Evolutionary conservation across 2,329 filamentous ascomycete species (phyloP).

Genomic region (Penicillium psychrosexuale): DNA sequence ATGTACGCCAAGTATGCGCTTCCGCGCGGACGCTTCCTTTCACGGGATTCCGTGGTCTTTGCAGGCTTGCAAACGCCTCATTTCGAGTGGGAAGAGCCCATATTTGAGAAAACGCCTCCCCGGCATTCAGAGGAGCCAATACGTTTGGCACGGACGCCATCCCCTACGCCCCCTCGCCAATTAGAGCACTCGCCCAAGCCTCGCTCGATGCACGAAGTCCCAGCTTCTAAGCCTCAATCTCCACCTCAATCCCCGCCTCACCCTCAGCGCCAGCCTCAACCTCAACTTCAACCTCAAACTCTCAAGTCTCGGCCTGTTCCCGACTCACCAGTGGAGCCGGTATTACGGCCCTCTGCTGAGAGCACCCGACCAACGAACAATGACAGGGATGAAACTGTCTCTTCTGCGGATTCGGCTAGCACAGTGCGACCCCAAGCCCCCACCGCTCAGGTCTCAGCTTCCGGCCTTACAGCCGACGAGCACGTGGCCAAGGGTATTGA

Average conservation of each 20-base stretch:
- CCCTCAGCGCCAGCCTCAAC: neutral
- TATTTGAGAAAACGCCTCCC: slow-evolving; percentile 42
- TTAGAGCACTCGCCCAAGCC: slow-evolving; percentile 28
- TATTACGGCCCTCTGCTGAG: slow-evolving; percentile 13
- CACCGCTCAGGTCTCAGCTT: slow-evolving; percentile 26
- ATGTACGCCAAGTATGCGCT: slow-evolving; percentile 82
- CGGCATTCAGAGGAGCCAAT: slow-evolving; percentile 25
- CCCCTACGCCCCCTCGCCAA: slow-evolving; percentile 27
- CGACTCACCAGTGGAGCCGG: slow-evolving; percentile 3
- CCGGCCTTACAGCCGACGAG: slow-evolving; percentile 61
- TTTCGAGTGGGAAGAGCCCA: slow-evolving; percentile 63
- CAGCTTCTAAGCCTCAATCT: neutral
- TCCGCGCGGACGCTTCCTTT: slow-evolving; percentile 75
- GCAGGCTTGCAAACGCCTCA: slow-evolving; percentile 55
- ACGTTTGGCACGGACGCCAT: slow-evolving; percentile 30
- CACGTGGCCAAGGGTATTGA: slow-evolving; percentile 88
- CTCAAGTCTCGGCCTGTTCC: slow-evolving; percentile 11
- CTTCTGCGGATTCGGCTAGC: slow-evolving; percentile 63
- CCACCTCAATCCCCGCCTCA: neutral
- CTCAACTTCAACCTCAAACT: neutral
- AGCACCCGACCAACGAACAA: slow-evolving; percentile 17
- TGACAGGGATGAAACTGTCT: slow-evolving; percentile 46
- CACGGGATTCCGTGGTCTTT: slow-evolving; percentile 63
- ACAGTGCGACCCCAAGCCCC: slow-evolving; percentile 49
- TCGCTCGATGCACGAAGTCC: slow-evolving; percentile 28